Evolutionary conservation across 2,329 filamentous ascomycete species (phyloP), one percentile per base, ranked within the genome.

Genomic region (Endoconidiophora laricicola): DNA sequence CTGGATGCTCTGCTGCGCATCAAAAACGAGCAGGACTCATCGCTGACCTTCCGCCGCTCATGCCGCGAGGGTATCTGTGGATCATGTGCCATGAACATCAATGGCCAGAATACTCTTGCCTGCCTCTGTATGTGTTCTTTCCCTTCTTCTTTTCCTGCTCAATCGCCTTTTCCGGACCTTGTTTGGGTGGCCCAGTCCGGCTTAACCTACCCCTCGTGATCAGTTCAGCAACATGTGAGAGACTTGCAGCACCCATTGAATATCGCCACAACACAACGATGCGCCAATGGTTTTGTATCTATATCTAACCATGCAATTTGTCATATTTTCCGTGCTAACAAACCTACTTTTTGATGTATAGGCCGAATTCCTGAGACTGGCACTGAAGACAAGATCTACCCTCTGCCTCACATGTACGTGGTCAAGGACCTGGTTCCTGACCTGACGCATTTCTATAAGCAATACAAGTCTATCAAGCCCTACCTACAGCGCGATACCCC

Each of bases 391-490:
- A 90, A 94, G 72, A 88, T 98, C 68, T 98, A 98, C 73, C 91
- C 91, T 54, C 77, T 98, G 58, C 91, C 91, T 60, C 91, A 98
- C 72, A 95, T 88, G 67, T 98, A 95, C 69, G 86, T 98, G 59
- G 88, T 98, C 70, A 98, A 96, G 79, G 91, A 98, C 66, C 79
- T 98, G 55, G 91, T 98, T 33, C 90, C 91, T 53, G 91, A 98
- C 65, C 73, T 98, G 71, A 98, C 91, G 55, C 84, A 91, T 63
- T 96, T 98, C 73, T 98, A 98, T 79, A 96, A 96, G 78, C 91
- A 98, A 75, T 98, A 98, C 79, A 94, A 95, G 71, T 95, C 88
- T 14, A 95, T 98, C 71, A 94, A 96, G 80, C 91, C 91, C 41
- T 98, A 94, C 67, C 80, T 98, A 49, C 91, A 96, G 73, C 79